Evolutionary conservation across 2,329 filamentous ascomycete species (phyloP).

Genomic region (Penicillium capsulatum): DNA sequence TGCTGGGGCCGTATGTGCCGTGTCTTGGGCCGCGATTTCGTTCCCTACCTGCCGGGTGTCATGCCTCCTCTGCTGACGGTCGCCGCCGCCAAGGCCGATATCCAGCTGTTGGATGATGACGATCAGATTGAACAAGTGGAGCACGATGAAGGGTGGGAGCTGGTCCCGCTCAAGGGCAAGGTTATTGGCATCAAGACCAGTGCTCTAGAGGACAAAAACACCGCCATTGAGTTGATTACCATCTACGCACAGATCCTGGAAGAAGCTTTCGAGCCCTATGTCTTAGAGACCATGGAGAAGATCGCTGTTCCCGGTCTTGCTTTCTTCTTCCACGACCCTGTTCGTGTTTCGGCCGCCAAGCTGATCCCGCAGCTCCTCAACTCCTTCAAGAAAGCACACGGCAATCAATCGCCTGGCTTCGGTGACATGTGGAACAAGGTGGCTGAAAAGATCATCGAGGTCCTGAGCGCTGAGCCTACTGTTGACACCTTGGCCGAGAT

Average conservation of each 20-base stretch:
- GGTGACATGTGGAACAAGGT: slow-evolving; percentile 78
- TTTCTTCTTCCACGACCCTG: slow-evolving; percentile 99
- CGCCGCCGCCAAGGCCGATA: slow-evolving; percentile 92
- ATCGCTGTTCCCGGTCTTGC: slow-evolving; percentile 89
- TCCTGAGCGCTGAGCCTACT: slow-evolving; percentile 86
- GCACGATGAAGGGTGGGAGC: slow-evolving; percentile 94
- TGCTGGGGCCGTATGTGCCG: slow-evolving; percentile 99
- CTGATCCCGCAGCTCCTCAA: slow-evolving; percentile 89
- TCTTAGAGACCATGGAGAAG: slow-evolving; percentile 90
- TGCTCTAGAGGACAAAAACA: slow-evolving; percentile 96
- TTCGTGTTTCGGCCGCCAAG: slow-evolving; percentile 90
- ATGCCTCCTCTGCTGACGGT: slow-evolving; percentile 91
- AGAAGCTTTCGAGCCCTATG: slow-evolving; percentile 84
- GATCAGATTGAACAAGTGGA: slow-evolving; percentile 90
- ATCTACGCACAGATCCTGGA: slow-evolving; percentile 97
- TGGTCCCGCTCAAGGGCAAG: slow-evolving; percentile 94
- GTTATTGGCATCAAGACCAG: slow-evolving; percentile 98
- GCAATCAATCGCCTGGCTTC: slow-evolving; percentile 72
- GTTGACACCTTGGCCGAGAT: slow-evolving; percentile 97
- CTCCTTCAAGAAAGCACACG: slow-evolving; percentile 89
- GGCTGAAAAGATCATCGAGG: slow-evolving; percentile 86
- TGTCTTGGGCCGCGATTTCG: slow-evolving; percentile 82
- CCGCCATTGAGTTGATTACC: slow-evolving; percentile 97
- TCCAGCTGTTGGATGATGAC: slow-evolving; percentile 91
- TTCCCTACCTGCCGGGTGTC: slow-evolving; percentile 86